These are phyloP conservation scores for Leccinum rimulosum DNA, from an alignment of 768 basidiomycete species.

Conservation along the genomic window DNA sequence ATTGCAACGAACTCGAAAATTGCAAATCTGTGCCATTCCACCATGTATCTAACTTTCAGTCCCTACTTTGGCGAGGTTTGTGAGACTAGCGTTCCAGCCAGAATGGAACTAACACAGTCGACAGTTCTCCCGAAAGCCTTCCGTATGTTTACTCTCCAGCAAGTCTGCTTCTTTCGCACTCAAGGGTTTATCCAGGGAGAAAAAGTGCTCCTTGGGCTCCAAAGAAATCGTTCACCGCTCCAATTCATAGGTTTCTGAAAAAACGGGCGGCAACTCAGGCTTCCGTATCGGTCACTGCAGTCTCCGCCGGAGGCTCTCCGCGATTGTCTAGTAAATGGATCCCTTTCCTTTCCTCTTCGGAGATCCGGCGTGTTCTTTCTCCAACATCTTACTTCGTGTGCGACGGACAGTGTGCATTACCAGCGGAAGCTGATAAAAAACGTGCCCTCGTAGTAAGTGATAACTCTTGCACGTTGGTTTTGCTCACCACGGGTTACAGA, in stretches of 20 bases:
- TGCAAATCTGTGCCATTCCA: background rate
- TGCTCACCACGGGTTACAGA: constrained; percentile 12
- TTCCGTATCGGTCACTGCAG: constrained; percentile 8
- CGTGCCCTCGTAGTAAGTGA: constrained; percentile 26
- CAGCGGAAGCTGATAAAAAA: constrained; percentile 1
- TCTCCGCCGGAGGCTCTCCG: constrained; percentile 21
- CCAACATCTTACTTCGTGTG: constrained; percentile 17
- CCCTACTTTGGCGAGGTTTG: constrained; percentile 14
- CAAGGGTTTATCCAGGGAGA: constrained; percentile 4
- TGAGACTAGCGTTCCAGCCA: background rate
- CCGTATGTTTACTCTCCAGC: constrained; percentile 2
- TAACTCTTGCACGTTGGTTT: background rate
- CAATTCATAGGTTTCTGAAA: constrained; percentile 4
- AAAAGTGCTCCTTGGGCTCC: background rate
- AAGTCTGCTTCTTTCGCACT: background rate
- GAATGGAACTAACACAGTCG: background rate
- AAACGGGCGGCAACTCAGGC: constrained; percentile 10
- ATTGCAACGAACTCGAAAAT: constrained; percentile 21
- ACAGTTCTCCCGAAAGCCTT: constrained; percentile 8
- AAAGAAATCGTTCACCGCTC: background rate
- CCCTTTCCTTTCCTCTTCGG: constrained; percentile 14
- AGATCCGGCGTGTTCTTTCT: constrained; percentile 18
- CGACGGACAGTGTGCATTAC: constrained; percentile 16
- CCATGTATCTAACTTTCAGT: background rate
- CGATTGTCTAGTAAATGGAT: constrained; percentile 7